These are phyloP conservation scores for Leishmania tropica DNA, from an alignment of 208 protist species.

Conservation along the genomic window DNA sequence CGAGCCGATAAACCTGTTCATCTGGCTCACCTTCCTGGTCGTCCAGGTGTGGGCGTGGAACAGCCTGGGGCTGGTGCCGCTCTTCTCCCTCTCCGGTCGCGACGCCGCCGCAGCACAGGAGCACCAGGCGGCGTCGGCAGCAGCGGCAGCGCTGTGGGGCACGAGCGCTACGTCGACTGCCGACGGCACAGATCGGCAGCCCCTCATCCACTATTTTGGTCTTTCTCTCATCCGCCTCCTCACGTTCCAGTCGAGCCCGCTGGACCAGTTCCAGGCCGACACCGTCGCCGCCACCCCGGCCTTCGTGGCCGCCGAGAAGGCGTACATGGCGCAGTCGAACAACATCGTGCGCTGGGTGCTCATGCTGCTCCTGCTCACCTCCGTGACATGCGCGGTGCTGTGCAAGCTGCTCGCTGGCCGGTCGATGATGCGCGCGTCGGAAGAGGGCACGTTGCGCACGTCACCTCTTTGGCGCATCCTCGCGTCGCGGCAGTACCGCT, in stretches of 20 bases:
- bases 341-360: constrained; percentile 33
- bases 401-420: constrained; percentile 51
- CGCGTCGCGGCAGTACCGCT: constrained; percentile 46
- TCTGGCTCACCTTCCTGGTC: constrained; percentile 40
- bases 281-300: neutral
- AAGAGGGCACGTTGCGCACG: constrained; percentile 38
- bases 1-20: constrained; percentile 55
- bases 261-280: neutral
- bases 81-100: constrained; percentile 32
- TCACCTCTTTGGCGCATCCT: constrained; percentile 74
- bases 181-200: neutral
- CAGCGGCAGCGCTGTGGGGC: constrained; percentile 1
- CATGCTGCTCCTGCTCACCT: constrained; percentile 31
- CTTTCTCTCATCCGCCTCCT: constrained; percentile 25
- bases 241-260: constrained; percentile 19
- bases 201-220: constrained; percentile 19
- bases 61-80: constrained; percentile 43
- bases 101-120: neutral
- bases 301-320: constrained; percentile 4
- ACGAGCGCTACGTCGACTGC: neutral
- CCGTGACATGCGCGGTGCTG: constrained; percentile 30
- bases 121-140: neutral
- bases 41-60: constrained; percentile 62
- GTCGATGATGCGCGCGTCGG: constrained; percentile 26
- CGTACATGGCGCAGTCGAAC: constrained; percentile 28